These are phyloP conservation scores for Nymphaea colorata DNA, from an alignment of 164 flowering plant genomes.

Conservation along the genomic window DNA sequence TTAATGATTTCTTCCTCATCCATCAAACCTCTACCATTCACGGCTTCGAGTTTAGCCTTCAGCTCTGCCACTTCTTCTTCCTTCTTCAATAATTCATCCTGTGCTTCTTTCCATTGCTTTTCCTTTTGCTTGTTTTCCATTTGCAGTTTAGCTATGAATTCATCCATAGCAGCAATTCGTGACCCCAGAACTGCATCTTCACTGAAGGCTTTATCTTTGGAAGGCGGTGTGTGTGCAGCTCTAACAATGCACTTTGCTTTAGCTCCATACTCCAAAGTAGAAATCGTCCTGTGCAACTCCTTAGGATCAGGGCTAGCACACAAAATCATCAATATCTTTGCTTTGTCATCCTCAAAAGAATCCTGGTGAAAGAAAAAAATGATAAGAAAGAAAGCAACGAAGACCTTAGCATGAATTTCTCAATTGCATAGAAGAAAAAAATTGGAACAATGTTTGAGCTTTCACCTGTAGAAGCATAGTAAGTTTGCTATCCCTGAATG, in stretches of 20 bases:
- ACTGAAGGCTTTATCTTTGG: conserved; percentile 38
- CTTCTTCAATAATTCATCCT: conserved; percentile 48
- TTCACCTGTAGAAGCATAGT: conserved; percentile 96
- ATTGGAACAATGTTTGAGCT: neutral
- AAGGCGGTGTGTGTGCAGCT: conserved; percentile 62
- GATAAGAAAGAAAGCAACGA: neutral
- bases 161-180: conserved; percentile 85
- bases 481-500: conserved; percentile 92
- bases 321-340: conserved; percentile 84
- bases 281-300: conserved; percentile 84
- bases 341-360: conserved; percentile 93
- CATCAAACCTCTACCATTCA: conserved; percentile 23
- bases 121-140: conserved; percentile 74
- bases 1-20: conserved; percentile 65
- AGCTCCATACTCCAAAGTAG: conserved; percentile 98
- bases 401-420: neutral
- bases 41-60: conserved; percentile 36
- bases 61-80: conserved; percentile 70
- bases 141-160: conserved; percentile 73
- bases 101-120: conserved; percentile 71
- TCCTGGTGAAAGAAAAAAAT: conserved; percentile 32
- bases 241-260: conserved; percentile 96
- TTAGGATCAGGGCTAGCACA: conserved; percentile 97
- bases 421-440: neutral
- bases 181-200: conserved; percentile 75